Evolutionary conservation across 768 basidiomycete species (phyloP).

Genomic region (Podaxis sp.): DNA sequence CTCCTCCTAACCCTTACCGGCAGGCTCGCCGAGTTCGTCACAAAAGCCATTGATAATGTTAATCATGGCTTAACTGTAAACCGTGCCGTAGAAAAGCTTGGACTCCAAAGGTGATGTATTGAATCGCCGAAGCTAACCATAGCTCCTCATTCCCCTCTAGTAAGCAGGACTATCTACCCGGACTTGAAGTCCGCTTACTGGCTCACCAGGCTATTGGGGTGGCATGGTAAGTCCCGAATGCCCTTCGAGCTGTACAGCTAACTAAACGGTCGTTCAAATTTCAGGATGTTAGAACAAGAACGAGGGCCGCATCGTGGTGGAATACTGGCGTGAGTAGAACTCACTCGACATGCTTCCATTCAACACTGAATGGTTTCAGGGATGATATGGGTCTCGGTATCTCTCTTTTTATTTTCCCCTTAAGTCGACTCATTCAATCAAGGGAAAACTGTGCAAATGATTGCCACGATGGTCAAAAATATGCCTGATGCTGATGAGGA

Average conservation of each 20-base stretch:
- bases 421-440: background rate
- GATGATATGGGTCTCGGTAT: conserved; percentile 72
- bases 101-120: conserved; percentile 42
- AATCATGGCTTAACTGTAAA: conserved; percentile 52
- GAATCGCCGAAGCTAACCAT: background rate
- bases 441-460: conserved; percentile 79
- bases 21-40: conserved; percentile 65
- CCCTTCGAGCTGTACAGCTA: background rate
- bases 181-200: conserved; percentile 66
- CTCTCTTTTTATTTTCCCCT: background rate
- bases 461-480: conserved; percentile 74
- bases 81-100: conserved; percentile 51
- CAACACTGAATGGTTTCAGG: conserved; percentile 26
- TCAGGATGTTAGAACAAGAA: conserved; percentile 70
- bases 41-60: conserved; percentile 54
- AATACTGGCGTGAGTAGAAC: conserved; percentile 52
- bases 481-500: conserved; percentile 46
- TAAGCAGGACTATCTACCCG: conserved; percentile 57
- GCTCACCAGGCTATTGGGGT: conserved; percentile 80
- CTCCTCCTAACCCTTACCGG: background rate
- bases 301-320: conserved; percentile 51
- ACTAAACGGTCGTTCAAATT: no score
- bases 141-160: conserved; percentile 25
- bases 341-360: background rate
- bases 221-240: conserved; percentile 46